Evolutionary conservation across 108 stramenopile species (phyloP), one percentile per base, ranked within the genome.

Genomic region (Aurantiochytrium sp.): DNA sequence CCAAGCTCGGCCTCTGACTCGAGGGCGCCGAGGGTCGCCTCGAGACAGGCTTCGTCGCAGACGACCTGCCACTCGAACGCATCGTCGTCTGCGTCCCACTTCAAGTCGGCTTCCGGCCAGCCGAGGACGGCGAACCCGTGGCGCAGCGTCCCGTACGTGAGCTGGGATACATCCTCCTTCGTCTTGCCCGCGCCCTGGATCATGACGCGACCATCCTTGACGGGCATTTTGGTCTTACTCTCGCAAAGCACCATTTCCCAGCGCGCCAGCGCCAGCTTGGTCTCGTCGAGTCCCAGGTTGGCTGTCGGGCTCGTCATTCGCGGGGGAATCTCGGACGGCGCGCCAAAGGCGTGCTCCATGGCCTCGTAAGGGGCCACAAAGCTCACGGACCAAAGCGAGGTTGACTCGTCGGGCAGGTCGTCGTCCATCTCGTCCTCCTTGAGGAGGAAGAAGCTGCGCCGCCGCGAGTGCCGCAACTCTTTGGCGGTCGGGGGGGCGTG

Each of bases 51-150:
- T 81, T 3, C 73, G 39, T 81, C 73, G 73, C 73, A 81, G 21
- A 12, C 6, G 12, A 81, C 73, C 0, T 48, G 8, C 73, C 73
- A 81, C 39, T 81, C 73, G 1, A 22, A 39, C 15, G 19, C 39
- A 17, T 81, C 8, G 45, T 42, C 10, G 30, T 81, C 73, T n/a
- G 17, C 36, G 12, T 81, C 45, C 21, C 39, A 17, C 30, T 37
- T 4, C 36, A 81, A 6, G 6, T 41, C 42, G 27, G 30, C 36
- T 24, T 41, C 42, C 17, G 73, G 73, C 42, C 39, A 48, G 32
- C 73, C 73, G 42, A 81, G n/a, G 8, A 81, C 42, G 1, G 39
- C 73, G 24, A 81, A 81, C n/a, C 42, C 73, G 45, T 81, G 73
- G 10, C 45, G 73, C 2, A 41, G 45, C n/a, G 73, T 48, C 8